These are phyloP conservation scores for Tricholomella constricta DNA, from an alignment of 768 basidiomycete genomes.

Conservation along the genomic window DNA sequence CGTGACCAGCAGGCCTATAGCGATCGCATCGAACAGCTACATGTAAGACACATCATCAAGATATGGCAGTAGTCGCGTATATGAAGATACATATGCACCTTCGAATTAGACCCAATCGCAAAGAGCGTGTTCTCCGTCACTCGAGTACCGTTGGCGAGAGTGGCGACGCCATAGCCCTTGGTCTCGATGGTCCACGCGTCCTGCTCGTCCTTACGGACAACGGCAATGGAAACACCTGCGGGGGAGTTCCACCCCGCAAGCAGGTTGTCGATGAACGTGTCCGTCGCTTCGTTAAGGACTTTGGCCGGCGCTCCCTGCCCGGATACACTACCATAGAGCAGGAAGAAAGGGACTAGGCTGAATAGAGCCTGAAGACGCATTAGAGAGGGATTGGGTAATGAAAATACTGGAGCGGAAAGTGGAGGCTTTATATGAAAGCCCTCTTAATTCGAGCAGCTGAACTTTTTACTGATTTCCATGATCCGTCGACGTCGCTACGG, in stretches of 20 bases:
- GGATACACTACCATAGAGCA: neutral
- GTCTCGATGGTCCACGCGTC: slow-evolving; percentile 24
- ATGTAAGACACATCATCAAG: too few relatives aligned
- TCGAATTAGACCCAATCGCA: slow-evolving; percentile 8
- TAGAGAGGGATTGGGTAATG: too few relatives aligned
- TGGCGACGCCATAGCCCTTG: neutral
- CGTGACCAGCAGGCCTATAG: slow-evolving; percentile 28
- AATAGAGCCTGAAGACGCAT: too few relatives aligned
- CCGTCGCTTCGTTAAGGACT: slow-evolving; percentile 20
- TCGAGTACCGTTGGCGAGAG: neutral
- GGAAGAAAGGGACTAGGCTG: too few relatives aligned
- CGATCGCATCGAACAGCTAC: slow-evolving; percentile 27
- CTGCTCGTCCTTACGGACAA: slow-evolving; percentile 23
- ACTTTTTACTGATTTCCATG: too few relatives aligned
- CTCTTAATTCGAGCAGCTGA: too few relatives aligned
- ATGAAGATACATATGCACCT: neutral
- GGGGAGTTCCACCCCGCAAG: slow-evolving; percentile 27
- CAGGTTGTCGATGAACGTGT: slow-evolving; percentile 23
- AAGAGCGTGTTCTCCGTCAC: slow-evolving; percentile 11
- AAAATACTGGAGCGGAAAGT: too few relatives aligned
- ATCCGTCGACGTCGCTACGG: too few relatives aligned
- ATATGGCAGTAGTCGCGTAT: neutral
- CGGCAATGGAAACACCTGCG: slow-evolving; percentile 29
- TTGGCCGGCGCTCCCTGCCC: neutral
- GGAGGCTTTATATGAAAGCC: too few relatives aligned